Evolutionary conservation across 176 grass and related monocot genomes (phyloP), one percentile per base, ranked within the genome.

Genomic region (Musa itinerans): DNA sequence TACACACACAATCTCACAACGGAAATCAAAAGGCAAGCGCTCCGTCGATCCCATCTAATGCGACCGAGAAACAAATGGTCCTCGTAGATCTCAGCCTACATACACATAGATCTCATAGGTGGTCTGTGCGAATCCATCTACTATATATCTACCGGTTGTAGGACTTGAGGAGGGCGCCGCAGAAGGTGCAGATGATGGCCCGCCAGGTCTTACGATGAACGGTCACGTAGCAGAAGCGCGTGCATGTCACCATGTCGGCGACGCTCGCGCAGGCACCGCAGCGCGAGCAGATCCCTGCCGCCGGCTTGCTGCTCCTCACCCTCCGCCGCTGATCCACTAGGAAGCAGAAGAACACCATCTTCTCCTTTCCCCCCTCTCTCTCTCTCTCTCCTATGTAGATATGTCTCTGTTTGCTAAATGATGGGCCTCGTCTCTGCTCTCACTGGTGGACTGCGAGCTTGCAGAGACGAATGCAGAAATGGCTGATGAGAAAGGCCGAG

Each of bases 161-260:
- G 68, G 96, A 99, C 83, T 99, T 99, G 85, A 99, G 96, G 69
- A 99, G 82, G 73, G 96, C 96, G 48, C 96, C 96, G 76, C 96
- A 99, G 83, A 99, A 99, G 78, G 90, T 92, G 83, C 96, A 99
- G 65, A 99, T 91, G 83, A 99, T 99, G 58, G 96, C 96, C 67
- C 96, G 90, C 96, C 96, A 99, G 9, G 80, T 82, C 75, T 77
- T 75, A 13, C 96, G 85, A 78, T 99, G 80, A 15, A 99, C 88
- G 23, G 88, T 88, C 34, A 99, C 84, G 84, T 95, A 94, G 89
- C 96, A 99, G 50, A 99, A 59, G 6, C 96, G 74, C 23, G 96
- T 99, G 1, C 86, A 78, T 16, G 96, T 99, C 85, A 85, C 96
- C 88, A 99, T 99, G 96, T 99, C 96, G 15, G 96, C 96, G 43